Conservation (phyloP, 306 rosid genomes). For the Quercus bicolor region DNA sequence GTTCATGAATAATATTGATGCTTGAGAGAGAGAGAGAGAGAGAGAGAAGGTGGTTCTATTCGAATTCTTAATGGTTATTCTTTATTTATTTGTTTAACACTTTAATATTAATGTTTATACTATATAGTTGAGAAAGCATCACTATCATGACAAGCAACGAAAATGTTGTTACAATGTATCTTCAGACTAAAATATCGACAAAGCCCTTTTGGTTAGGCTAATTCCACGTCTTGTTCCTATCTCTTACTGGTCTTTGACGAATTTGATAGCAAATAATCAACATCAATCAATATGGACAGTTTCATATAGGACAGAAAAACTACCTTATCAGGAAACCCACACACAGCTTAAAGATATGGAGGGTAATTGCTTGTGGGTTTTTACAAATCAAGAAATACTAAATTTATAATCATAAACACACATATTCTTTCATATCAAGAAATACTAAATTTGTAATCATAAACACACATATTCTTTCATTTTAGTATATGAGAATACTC, state of each 20-base stretch:
- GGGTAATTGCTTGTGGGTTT: too few species aligned
- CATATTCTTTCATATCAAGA: too few species aligned
- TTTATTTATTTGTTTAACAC: not conserved
- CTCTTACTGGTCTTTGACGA: not conserved
- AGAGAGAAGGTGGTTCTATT: not conserved
- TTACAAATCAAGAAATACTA: too few species aligned
- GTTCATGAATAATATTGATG: too few species aligned
- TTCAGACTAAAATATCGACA: not conserved
- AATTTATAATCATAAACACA: too few species aligned
- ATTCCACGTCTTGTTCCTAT: not conserved
- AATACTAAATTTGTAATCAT: too few species aligned
- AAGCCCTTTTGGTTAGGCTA: not conserved
- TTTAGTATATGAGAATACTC: too few species aligned
- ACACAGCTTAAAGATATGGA: not conserved
- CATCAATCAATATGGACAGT: not conserved
- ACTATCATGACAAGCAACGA: not conserved
- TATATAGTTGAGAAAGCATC: not conserved
- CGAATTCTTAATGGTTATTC: not conserved
- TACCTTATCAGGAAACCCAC: not conserved
- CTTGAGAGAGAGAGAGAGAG: not conserved
- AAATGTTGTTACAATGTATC: not conserved
- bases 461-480: too few species aligned
- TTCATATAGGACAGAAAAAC: not conserved
- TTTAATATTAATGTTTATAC: not conserved
- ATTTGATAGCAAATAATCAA: not conserved